Conservation (phyloP, 1,139 yeast genomes). For the Lodderomyces jiufengensis region DNA sequence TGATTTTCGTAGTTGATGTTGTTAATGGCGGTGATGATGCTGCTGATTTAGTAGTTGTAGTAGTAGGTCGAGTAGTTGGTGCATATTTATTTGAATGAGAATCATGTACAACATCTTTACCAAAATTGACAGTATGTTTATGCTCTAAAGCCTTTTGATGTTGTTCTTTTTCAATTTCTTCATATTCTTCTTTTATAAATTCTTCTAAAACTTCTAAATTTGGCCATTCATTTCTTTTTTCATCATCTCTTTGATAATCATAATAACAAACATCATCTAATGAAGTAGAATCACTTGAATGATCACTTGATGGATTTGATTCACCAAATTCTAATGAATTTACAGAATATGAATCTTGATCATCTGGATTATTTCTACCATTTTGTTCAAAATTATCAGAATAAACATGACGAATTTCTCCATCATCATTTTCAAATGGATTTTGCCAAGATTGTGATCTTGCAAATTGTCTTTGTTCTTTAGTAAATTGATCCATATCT, state of each 20-base stretch:
- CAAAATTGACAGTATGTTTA: slow-evolving; percentile 23
- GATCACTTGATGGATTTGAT: slow-evolving; percentile 71
- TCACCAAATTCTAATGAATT: slow-evolving; percentile 44
- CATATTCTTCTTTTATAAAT: slow-evolving; percentile 64
- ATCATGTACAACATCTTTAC: slow-evolving; percentile 19
- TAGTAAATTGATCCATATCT: slow-evolving; percentile 39
- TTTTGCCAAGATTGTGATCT: slow-evolving; percentile 19
- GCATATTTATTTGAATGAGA: background rate
- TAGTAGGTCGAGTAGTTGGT: background rate
- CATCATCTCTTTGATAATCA: slow-evolving; percentile 36
- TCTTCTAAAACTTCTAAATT: slow-evolving; percentile 73
- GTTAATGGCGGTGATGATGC: slow-evolving; percentile 1
- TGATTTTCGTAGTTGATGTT: background rate
- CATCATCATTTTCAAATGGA: slow-evolving; percentile 6
- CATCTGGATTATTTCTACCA: slow-evolving; percentile 9
- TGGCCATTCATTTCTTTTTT: slow-evolving; percentile 58
- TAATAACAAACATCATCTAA: slow-evolving; percentile 89
- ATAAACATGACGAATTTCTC: slow-evolving; percentile 6
- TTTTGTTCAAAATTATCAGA: background rate
- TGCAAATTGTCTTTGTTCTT: slow-evolving; percentile 32
- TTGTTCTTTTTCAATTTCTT: slow-evolving; percentile 13
- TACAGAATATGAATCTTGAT: slow-evolving; percentile 22
- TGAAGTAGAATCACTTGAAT: slow-evolving; percentile 68
- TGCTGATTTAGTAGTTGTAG: background rate
- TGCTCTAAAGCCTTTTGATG: background rate